Conservation (phyloP, 352 stramenopile genomes). For the Globisporangium spiculum region DNA sequence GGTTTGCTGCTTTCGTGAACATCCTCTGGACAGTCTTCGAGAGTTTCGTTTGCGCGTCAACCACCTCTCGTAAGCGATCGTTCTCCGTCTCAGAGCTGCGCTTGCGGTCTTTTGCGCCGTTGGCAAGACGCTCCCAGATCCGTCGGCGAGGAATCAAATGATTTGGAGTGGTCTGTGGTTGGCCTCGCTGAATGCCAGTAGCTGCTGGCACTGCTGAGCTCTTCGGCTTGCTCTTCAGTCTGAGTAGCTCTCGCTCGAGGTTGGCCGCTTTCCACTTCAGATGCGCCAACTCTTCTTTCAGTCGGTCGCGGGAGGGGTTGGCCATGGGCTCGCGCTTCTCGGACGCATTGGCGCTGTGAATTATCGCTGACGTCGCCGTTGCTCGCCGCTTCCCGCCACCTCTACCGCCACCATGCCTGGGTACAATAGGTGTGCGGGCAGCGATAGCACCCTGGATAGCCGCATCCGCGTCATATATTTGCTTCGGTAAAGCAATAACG, state of each 20-base stretch:
- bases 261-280: not conserved
- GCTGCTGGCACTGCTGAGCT: not conserved
- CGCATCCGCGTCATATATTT: not conserved
- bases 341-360: not conserved
- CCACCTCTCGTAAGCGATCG: slow-evolving; percentile 34
- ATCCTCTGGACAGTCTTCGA: slow-evolving; percentile 46
- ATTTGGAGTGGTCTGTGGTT: not conserved
- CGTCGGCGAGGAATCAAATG: not conserved
- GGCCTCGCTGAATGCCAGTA: not conserved
- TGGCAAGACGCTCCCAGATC: slow-evolving; percentile 52
- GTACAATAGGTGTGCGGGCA: not conserved
- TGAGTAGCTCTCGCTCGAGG: not conserved
- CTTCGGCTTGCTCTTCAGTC: not conserved
- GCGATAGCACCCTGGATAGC: not conserved
- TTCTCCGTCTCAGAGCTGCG: slow-evolving; percentile 63
- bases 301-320: not conserved
- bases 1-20: slow-evolving; percentile 38
- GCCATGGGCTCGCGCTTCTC: not conserved
- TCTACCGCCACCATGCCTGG: not conserved
- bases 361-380: not conserved
- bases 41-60: slow-evolving; percentile 46
- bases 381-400: not conserved
- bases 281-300: not conserved
- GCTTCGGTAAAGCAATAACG: not conserved
- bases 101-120: slow-evolving; percentile 53